Conservation (phyloP, 2,329 filamentous ascomycete species). For the Clarireedia paspali region DNA sequence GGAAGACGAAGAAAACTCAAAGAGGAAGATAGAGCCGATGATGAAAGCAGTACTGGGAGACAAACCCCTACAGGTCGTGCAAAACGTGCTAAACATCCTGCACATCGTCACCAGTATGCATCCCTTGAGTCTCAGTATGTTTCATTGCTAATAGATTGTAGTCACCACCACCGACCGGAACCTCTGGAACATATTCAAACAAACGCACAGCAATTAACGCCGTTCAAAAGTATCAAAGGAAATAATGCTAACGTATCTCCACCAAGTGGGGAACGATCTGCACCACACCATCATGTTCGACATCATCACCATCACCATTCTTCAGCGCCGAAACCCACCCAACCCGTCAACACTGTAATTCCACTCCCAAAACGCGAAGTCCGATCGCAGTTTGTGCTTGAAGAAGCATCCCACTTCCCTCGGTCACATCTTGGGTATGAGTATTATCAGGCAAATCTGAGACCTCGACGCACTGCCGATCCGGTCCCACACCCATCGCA, state of each 20-base stretch:
- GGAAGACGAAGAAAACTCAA: slow-evolving; percentile 59
- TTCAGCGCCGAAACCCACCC: slow-evolving; percentile 27
- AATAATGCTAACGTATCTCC: slow-evolving; percentile 37
- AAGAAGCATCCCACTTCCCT: slow-evolving; percentile 61
- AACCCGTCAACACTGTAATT: slow-evolving; percentile 35
- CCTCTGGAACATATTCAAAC: slow-evolving; percentile 38
- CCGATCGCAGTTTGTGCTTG: slow-evolving; percentile 61
- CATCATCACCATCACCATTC: slow-evolving; percentile 39
- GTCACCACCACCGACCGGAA: slow-evolving; percentile 47
- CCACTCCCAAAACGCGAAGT: slow-evolving; percentile 60
- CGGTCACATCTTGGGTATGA: slow-evolving; percentile 79
- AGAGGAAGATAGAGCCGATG: slow-evolving; percentile 64
- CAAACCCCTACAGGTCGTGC: slow-evolving; percentile 49
- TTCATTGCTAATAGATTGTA: slow-evolving; percentile 15
- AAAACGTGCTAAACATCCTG: slow-evolving; percentile 60
- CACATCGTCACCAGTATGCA: slow-evolving; percentile 12
- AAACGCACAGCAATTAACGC: slow-evolving; percentile 35
- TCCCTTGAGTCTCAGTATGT: slow-evolving; percentile 37
- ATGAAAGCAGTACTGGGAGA: slow-evolving; percentile 58
- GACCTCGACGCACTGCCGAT: slow-evolving; percentile 35
- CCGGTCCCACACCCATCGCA: slow-evolving; percentile 29
- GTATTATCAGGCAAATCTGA: slow-evolving; percentile 66
- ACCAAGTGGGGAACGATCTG: slow-evolving; percentile 27
- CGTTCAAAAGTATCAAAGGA: slow-evolving; percentile 45
- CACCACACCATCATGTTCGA: slow-evolving; percentile 27